These are phyloP conservation scores for Moringa oleifera DNA, from an alignment of 345 rosid genomes.

Conservation along the genomic window DNA sequence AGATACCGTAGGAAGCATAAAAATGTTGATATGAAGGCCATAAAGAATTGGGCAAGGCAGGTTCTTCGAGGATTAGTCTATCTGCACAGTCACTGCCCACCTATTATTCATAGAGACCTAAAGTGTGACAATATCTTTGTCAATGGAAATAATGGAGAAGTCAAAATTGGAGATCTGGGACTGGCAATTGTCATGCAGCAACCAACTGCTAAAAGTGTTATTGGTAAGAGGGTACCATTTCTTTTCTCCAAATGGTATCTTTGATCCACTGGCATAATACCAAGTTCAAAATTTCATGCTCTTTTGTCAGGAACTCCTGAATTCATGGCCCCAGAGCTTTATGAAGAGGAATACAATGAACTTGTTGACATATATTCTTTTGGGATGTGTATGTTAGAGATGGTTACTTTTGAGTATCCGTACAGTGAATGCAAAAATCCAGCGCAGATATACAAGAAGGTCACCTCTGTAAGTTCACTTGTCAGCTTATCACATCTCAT, in stretches of 20 bases:
- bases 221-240: slow-evolving; percentile 17
- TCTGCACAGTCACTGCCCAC: slow-evolving; percentile 45
- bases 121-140: slow-evolving; percentile 59
- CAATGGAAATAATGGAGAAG: slow-evolving; percentile 55
- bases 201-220: slow-evolving; percentile 54
- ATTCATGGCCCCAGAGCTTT: slow-evolving; percentile 94
- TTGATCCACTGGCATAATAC: not conserved
- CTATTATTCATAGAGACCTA: slow-evolving; percentile 55
- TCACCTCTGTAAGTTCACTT: slow-evolving; percentile 46
- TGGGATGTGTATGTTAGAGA: slow-evolving; percentile 84
- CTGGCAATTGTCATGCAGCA: slow-evolving; percentile 56
- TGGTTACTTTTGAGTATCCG: slow-evolving; percentile 77
- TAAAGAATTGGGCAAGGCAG: slow-evolving; percentile 56
- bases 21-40: slow-evolving; percentile 46
- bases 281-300: not conserved
- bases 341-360: slow-evolving; percentile 82
- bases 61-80: slow-evolving; percentile 46
- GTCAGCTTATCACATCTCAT: not conserved
- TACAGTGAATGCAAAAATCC: slow-evolving; percentile 74
- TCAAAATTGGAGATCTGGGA: slow-evolving; percentile 67
- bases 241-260: not conserved
- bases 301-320: slow-evolving; percentile 69
- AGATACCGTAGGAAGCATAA: slow-evolving; percentile 54
- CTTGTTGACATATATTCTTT: slow-evolving; percentile 82
- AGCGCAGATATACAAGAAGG: slow-evolving; percentile 83